phyloP scores from a whole-genome alignment of 2,329 filamentous ascomycete species.

The Biscogniauxia mediterranea region DNA sequence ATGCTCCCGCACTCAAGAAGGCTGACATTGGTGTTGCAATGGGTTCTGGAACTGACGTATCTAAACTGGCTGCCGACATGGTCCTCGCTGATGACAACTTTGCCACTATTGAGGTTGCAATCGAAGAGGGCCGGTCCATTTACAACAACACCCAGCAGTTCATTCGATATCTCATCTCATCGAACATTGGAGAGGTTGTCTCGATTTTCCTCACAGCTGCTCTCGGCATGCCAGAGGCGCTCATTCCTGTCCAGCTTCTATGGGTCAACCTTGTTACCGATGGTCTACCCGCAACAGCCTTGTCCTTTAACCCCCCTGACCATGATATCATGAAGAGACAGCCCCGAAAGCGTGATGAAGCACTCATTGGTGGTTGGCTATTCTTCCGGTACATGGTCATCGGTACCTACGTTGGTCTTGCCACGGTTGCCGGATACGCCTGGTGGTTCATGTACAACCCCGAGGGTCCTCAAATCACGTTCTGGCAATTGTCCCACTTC shows the following conservation, averaged over 20 bases:
- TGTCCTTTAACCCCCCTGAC: constrained; percentile 98
- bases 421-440: constrained; percentile 95
- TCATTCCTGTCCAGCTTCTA: constrained; percentile 94
- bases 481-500: constrained; percentile 88
- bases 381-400: constrained; percentile 98
- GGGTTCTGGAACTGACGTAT: constrained; percentile 96
- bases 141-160: constrained; percentile 99
- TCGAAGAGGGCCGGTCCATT: constrained; percentile 96
- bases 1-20: constrained; percentile 96
- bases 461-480: constrained; percentile 84
- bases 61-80: constrained; percentile 97
- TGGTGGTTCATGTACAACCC: constrained; percentile 99
- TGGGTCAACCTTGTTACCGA: constrained; percentile 99
- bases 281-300: constrained; percentile 89
- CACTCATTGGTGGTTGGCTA: constrained; percentile 90
- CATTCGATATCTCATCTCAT: constrained; percentile 97
- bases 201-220: constrained; percentile 98
- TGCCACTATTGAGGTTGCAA: constrained; percentile 91
- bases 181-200: constrained; percentile 98
- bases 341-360: constrained; percentile 88
- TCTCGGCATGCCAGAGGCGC: constrained; percentile 92
- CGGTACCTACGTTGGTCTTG: constrained; percentile 89
- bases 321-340: constrained; percentile 95
- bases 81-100: constrained; percentile 98
- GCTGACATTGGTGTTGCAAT: constrained; percentile 98